These are phyloP conservation scores for Plasmodium cynomolgi DNA, from an alignment of 169 alveolate genomes.

Conservation along the genomic window DNA sequence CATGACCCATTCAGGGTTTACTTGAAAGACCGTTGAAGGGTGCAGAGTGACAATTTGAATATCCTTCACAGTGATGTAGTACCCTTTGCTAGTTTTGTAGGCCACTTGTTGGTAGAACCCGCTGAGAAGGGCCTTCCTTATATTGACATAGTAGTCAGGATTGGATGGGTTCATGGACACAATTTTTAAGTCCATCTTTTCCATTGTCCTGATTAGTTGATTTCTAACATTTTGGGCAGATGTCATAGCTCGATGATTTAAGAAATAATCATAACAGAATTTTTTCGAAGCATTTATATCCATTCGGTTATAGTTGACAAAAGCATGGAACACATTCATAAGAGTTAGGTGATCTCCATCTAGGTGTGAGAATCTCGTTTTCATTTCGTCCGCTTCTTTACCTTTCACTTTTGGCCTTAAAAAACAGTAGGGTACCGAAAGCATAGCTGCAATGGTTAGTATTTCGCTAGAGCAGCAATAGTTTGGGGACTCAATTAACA, in stretches of 20 bases:
- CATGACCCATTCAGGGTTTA: slow-evolving; percentile 96
- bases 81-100: slow-evolving; percentile 90
- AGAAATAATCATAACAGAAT: slow-evolving; percentile 92
- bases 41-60: slow-evolving; percentile 97
- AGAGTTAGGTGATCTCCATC: slow-evolving; percentile 99
- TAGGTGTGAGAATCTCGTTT: slow-evolving; percentile 93
- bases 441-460: slow-evolving; percentile 92
- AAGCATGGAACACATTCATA: slow-evolving; percentile 87
- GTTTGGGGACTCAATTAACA: slow-evolving; percentile 90
- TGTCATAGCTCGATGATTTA: slow-evolving; percentile 92
- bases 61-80: slow-evolving; percentile 96
- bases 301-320: slow-evolving; percentile 21
- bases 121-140: slow-evolving; percentile 78
- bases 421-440: slow-evolving; percentile 94
- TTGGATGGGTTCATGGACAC: slow-evolving; percentile 52
- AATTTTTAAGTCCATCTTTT: slow-evolving; percentile 84
- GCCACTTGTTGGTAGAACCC: slow-evolving; percentile 97
- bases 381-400: slow-evolving; percentile 94
- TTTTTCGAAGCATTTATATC: slow-evolving; percentile 85
- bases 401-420: slow-evolving; percentile 93
- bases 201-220: slow-evolving; percentile 89
- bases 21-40: slow-evolving; percentile 96
- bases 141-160: slow-evolving; percentile 47
- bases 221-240: slow-evolving; percentile 93
- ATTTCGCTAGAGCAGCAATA: slow-evolving; percentile 91